A percentile compares a stretch with the other conserved stretches of the same genome.
Conservation (phyloP, 1,139 yeast species). For the Nakaseomyces nivariensis region DNA sequence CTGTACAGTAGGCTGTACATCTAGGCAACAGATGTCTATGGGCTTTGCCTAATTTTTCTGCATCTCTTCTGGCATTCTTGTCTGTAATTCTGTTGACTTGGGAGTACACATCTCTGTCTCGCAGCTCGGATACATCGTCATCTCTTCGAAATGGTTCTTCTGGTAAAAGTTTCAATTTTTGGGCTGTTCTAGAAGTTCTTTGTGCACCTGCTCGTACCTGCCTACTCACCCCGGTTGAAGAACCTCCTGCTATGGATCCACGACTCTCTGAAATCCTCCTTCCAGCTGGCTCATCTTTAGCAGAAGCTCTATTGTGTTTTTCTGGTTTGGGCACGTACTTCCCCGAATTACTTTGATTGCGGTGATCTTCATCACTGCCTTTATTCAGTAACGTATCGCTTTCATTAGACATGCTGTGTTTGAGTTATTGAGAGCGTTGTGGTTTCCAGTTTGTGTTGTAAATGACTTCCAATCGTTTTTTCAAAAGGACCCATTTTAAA, state of each 20-base stretch:
- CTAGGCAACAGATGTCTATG: constrained; percentile 78
- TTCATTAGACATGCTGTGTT: neutral
- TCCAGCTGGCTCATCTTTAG: neutral
- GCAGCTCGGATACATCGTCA: constrained; percentile 32
- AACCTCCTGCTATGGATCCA: neutral
- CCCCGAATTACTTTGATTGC: neutral
- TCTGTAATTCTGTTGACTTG: constrained; percentile 81
- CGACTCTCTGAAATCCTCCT: neutral
- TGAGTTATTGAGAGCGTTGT: neutral
- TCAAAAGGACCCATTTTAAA: no score
- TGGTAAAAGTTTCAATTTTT: constrained; percentile 76
- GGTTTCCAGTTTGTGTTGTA: neutral
- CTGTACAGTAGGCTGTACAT: constrained; percentile 92
- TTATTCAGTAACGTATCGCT: neutral
- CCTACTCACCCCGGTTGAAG: constrained; percentile 6
- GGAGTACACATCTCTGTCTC: constrained; percentile 55
- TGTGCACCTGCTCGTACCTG: constrained; percentile 58
- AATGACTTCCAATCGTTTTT: no score
- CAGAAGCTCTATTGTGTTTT: neutral
- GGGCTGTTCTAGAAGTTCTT: constrained; percentile 79
- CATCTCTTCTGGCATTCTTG: constrained; percentile 88
- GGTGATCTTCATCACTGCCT: neutral
- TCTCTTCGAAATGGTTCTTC: constrained; percentile 47
- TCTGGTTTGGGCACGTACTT: neutral
- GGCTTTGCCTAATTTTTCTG: constrained; percentile 83